A percentile compares a stretch with the other conserved stretches of the same genome.
phyloP scores from a whole-genome alignment of 352 stramenopile genomes.

The Blastocystis hominis region DNA sequence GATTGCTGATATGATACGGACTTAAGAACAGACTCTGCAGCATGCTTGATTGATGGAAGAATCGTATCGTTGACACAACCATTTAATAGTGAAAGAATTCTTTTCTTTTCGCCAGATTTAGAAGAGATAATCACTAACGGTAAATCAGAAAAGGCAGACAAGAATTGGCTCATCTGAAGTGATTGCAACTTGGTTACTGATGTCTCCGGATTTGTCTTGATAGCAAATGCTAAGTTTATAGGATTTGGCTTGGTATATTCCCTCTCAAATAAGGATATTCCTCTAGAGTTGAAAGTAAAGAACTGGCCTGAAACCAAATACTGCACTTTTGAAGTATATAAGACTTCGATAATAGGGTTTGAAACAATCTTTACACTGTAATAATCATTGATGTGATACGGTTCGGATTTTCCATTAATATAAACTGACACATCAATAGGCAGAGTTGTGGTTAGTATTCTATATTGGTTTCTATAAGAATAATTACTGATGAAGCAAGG shows the following conservation, averaged over 20 bases:
- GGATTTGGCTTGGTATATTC: background rate
- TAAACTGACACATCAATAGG: too few relatives aligned
- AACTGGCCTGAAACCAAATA: too few relatives aligned
- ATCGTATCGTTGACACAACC: background rate
- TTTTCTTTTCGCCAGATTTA: background rate
- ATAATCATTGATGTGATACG: too few relatives aligned
- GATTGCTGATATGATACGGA: background rate
- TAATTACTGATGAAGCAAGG: too few relatives aligned
- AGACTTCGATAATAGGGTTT: too few relatives aligned
- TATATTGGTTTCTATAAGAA: too few relatives aligned
- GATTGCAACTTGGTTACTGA: background rate
- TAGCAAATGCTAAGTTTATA: background rate
- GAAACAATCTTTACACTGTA: too few relatives aligned
- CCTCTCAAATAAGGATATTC: too few relatives aligned
- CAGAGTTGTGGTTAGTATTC: too few relatives aligned
- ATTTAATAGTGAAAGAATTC: background rate
- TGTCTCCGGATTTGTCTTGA: background rate
- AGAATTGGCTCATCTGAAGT: background rate
- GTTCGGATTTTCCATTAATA: too few relatives aligned
- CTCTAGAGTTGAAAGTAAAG: too few relatives aligned
- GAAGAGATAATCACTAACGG: background rate
- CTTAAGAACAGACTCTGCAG: background rate
- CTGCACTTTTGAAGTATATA: too few relatives aligned
- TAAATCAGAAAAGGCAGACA: background rate
- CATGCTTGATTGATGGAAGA: background rate